phyloP scores from a whole-genome alignment of 257 asterid species.

The Datura wrightii region DNA sequence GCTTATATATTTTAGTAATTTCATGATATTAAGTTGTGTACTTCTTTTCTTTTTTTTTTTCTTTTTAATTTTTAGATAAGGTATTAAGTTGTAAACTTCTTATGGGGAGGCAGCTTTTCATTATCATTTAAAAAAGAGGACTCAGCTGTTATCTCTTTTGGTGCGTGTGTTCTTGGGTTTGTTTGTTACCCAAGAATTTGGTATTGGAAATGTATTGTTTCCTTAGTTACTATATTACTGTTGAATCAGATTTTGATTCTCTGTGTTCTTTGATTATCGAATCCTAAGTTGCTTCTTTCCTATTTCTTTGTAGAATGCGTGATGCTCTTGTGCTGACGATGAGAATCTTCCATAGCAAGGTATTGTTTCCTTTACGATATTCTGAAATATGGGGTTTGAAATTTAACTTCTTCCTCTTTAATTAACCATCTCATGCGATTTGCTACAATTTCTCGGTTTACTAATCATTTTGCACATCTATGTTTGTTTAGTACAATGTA shows the following conservation, averaged over 20 bases:
- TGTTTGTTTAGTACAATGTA: not conserved
- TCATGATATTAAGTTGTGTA: conserved; percentile 15
- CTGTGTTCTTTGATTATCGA: conserved; percentile 20
- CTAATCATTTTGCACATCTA: conserved; percentile 22
- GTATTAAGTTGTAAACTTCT: not conserved
- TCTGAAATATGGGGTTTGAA: conserved; percentile 24
- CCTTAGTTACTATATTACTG: conserved; percentile 21
- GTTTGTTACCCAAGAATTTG: conserved; percentile 12
- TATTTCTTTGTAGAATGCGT: conserved; percentile 67
- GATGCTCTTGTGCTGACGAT: conserved; percentile 83
- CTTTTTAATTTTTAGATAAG: not conserved
- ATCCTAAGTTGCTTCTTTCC: conserved; percentile 35
- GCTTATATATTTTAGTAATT: not conserved
- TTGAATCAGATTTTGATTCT: conserved; percentile 18
- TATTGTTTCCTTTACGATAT: conserved; percentile 41
- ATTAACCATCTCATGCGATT: conserved; percentile 13
- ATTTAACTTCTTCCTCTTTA: not conserved
- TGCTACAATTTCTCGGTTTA: not conserved
- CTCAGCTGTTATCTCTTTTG: not conserved
- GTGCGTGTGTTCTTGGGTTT: conserved; percentile 19
- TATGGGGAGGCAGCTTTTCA: not conserved
- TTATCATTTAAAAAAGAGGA: not conserved
- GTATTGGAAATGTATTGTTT: not conserved
- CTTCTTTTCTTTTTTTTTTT: not conserved
- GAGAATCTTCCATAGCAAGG: conserved; percentile 93